Base-by-base conservation (phyloP, 2,329 filamentous ascomycete species). In the Whalleya microplaca region DNA sequence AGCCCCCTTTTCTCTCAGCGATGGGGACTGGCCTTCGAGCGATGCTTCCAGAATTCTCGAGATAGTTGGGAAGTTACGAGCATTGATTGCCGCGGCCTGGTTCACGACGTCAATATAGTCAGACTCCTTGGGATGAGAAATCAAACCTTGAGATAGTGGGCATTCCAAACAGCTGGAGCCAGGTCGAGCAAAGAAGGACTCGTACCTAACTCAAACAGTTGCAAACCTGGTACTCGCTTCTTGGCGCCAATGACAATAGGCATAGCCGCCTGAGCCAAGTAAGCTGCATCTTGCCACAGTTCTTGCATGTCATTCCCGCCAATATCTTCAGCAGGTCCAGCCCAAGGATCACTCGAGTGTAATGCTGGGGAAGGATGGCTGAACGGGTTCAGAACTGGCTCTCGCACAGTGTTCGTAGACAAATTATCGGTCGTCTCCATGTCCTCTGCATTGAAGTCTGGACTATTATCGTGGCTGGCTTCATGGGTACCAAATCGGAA, bases 121-220 rank as follows among this genome's bases (percentile, higher is more conserved):
- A 14, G n/a, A 21, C 20, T 45, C 27, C 12, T 18, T 40, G 21
- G 21, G 41, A 23, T 37, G n/a, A 37, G 19, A 40, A 6, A 52
- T 18, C 19, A 14, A 23, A 68, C 72, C 63, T 69, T 62, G 16
- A 72, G 66, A 57, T 74, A 72, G 9, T 59, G 63, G 14, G 66
- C 62, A 47, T 73, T 71, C 69, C 71, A 74, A 1, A 73, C 68
- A 41, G 64, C 61, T 12, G 72, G 72, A 3, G 71, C 71, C 50
- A 73, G 51, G 12, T 70, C 68, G 16, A 71, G 63, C 27, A 72
- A 47, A 2, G 68, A 63, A 1, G 65, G 64, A 18, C 48, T 47
- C 8, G 21, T 40, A 46, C 52, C 23, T 16, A 53, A 52, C 9
- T 56, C 58, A 48, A 51, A 63, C 20, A 52, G 32, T 52, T 58